phyloP scores from a whole-genome alignment of 495 filamentous ascomycete species.

The Xylaria scruposa region DNA sequence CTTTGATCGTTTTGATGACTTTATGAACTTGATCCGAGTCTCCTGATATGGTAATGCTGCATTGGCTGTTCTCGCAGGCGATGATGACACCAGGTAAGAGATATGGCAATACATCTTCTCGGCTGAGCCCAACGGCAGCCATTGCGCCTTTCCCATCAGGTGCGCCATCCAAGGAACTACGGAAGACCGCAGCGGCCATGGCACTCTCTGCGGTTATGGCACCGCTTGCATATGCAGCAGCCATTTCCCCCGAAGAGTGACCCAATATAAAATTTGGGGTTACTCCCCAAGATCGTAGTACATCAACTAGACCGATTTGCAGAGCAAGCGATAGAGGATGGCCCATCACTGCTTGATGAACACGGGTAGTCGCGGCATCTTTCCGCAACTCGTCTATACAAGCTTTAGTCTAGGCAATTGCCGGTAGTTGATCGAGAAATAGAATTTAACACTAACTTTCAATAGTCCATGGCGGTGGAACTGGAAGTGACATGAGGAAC shows the following conservation, averaged over 20 bases:
- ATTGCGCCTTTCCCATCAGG: constrained; percentile 42
- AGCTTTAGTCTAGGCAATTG: no score
- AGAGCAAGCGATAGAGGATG: constrained; percentile 53
- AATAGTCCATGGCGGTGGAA: constrained; percentile 3
- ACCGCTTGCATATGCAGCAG: constrained; percentile 48
- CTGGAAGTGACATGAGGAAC: neutral
- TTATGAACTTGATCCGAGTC: constrained; percentile 31
- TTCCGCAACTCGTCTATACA: constrained; percentile 26
- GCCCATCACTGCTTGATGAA: constrained; percentile 41
- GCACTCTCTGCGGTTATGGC: constrained; percentile 37
- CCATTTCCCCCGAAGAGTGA: constrained; percentile 54
- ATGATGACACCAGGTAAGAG: constrained; percentile 38
- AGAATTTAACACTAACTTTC: neutral
- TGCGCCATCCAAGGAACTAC: constrained; percentile 34
- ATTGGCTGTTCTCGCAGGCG: constrained; percentile 52
- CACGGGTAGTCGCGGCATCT: constrained; percentile 29
- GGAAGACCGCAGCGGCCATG: constrained; percentile 41
- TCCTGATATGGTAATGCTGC: constrained; percentile 48
- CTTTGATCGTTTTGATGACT: constrained; percentile 31
- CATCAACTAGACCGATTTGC: constrained; percentile 57
- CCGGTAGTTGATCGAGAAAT: no score
- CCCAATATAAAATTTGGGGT: constrained; percentile 46
- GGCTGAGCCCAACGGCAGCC: constrained; percentile 47
- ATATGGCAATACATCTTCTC: constrained; percentile 34
- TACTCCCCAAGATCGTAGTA: constrained; percentile 55